Evolutionary conservation across 176 grass and related monocot species (phyloP).

Genomic region (Zea mays): Zm-B73-REFERENCE-NAM-5.0 NC_050103.1:166387501-166388000

Average conservation of each 20-base stretch:
- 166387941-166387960: too few species aligned
- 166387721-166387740: background rate
- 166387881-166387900: too few species aligned
- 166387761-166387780: background rate
- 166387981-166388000: too few species aligned
- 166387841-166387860: constrained; percentile 38
- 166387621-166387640: background rate
- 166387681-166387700: background rate
- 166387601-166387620: background rate
- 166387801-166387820: constrained; percentile 22
- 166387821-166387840: background rate
- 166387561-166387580: background rate
- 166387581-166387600: background rate
- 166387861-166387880: background rate
- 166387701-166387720: too few species aligned
- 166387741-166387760: background rate
- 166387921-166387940: too few species aligned
- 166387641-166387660: background rate
- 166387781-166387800: too few species aligned
- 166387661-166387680: background rate
- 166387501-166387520: background rate
- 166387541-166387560: background rate
- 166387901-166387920: too few species aligned
- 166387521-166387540: background rate
- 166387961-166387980: too few species aligned